Conservation (phyloP, 306 rosid genomes). For the Trifolium fragiferum region DNA sequence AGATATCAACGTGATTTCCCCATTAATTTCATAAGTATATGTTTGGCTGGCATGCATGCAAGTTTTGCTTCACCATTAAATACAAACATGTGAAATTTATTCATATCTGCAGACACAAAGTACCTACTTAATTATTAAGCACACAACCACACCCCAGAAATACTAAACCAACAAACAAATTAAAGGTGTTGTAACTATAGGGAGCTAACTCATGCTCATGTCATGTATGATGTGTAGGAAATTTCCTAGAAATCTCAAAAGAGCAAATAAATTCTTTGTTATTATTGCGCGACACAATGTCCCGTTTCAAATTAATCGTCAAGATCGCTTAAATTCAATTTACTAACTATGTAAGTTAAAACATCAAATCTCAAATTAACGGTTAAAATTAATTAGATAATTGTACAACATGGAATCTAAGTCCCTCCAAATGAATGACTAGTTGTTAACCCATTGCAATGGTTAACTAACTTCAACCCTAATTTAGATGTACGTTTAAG, state of each 20-base stretch:
- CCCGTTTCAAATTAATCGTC: too few relatives aligned
- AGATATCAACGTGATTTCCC: too few relatives aligned
- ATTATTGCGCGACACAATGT: neutral
- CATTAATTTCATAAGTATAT: neutral
- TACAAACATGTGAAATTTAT: slow-evolving; percentile 53
- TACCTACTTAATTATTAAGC: slow-evolving; percentile 37
- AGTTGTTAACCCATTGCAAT: slow-evolving; percentile 10
- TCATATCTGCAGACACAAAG: slow-evolving; percentile 47
- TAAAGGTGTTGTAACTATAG: slow-evolving; percentile 7
- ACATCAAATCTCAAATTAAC: too few relatives aligned
- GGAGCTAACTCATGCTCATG: slow-evolving; percentile 19
- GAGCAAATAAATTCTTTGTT: neutral
- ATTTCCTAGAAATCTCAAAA: neutral
- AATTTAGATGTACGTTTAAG: neutral
- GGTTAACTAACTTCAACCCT: slow-evolving; percentile 20
- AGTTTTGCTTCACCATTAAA: slow-evolving; percentile 46
- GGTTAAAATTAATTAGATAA: too few relatives aligned
- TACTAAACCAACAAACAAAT: slow-evolving; percentile 6
- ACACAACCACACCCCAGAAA: slow-evolving; percentile 18
- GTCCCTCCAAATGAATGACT: neutral
- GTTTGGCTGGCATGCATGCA: slow-evolving; percentile 55
- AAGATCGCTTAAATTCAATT: too few relatives aligned
- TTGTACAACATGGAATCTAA: too few relatives aligned
- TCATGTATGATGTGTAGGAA: slow-evolving; percentile 1
- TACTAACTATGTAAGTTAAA: too few relatives aligned